These are phyloP conservation scores for Gnomoniopsis sp. DNA, from an alignment of 2,329 filamentous ascomycete species.

Conservation along the genomic window DNA sequence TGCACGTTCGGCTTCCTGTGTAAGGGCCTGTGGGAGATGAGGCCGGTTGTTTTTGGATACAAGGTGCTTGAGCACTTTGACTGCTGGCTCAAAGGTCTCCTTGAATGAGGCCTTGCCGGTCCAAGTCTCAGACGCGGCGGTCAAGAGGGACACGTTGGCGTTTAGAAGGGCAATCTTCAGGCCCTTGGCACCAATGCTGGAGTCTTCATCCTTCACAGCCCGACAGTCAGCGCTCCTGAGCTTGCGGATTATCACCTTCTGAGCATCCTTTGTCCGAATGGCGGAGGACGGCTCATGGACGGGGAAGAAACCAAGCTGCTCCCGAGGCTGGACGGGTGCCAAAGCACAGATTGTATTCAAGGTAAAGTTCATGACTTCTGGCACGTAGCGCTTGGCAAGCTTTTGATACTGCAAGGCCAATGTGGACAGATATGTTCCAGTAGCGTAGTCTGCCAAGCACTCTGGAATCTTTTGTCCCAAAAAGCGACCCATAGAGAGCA, in stretches of 20 bases:
- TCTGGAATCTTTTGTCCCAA: constrained; percentile 73
- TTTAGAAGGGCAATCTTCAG: constrained; percentile 58
- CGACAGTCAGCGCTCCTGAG: constrained; percentile 59
- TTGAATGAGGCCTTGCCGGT: constrained; percentile 67
- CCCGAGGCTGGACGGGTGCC: constrained; percentile 50
- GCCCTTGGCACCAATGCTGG: constrained; percentile 29
- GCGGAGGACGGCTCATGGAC: constrained; percentile 52
- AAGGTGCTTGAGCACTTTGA: constrained; percentile 59
- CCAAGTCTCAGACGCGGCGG: constrained; percentile 71
- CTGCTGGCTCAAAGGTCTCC: constrained; percentile 71
- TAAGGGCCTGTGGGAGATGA: constrained; percentile 45
- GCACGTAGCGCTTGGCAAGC: constrained; percentile 81
- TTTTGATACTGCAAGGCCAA: constrained; percentile 79
- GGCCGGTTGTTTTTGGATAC: constrained; percentile 46
- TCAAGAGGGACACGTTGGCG: constrained; percentile 63
- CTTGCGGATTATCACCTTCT: constrained; percentile 42
- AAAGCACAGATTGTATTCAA: constrained; percentile 70
- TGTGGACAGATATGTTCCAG: constrained; percentile 75
- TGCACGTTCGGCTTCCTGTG: constrained; percentile 39
- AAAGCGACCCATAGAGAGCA: constrained; percentile 79
- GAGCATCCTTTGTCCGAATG: constrained; percentile 46
- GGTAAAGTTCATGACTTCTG: constrained; percentile 80
- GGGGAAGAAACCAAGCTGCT: constrained; percentile 56
- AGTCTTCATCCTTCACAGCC: constrained; percentile 23
- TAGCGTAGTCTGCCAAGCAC: constrained; percentile 62